phyloP scores from a whole-genome alignment of 2,329 filamentous ascomycete genomes.

The Ascochyta clinopodiicola region DNA sequence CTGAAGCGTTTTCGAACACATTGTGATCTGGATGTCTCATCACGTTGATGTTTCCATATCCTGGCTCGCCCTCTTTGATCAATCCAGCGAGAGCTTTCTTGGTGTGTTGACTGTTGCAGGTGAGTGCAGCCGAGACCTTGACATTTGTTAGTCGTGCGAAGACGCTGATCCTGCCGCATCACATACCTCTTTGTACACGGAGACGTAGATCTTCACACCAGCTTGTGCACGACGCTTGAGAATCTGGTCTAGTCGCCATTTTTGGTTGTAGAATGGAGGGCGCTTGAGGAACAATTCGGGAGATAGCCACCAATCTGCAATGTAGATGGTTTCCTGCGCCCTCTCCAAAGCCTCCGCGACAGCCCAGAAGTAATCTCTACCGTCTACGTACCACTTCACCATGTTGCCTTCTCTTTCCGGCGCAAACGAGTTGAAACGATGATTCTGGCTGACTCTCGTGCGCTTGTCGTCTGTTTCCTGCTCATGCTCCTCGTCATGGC shows the following conservation, averaged over 20 bases:
- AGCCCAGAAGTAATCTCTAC: slow-evolving; percentile 91
- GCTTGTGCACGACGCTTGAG: slow-evolving; percentile 88
- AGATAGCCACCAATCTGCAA: slow-evolving; percentile 96
- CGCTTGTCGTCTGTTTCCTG: slow-evolving; percentile 82
- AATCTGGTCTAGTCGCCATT: slow-evolving; percentile 85
- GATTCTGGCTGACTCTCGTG: slow-evolving; percentile 70
- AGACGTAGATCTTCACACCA: slow-evolving; percentile 92
- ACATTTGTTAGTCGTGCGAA: slow-evolving; percentile 8
- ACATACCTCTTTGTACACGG: slow-evolving; percentile 83
- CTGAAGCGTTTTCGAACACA: slow-evolving; percentile 87
- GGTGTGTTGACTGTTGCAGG: slow-evolving; percentile 91
- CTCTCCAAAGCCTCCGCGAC: slow-evolving; percentile 89
- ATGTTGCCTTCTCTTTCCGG: slow-evolving; percentile 84
- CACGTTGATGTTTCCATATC: slow-evolving; percentile 85
- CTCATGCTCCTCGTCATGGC: slow-evolving; percentile 94
- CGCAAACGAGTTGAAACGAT: slow-evolving; percentile 90
- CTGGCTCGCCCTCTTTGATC: slow-evolving; percentile 80
- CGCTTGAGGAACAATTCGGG: slow-evolving; percentile 86
- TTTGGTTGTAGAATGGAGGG: slow-evolving; percentile 80
- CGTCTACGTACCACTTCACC: slow-evolving; percentile 97
- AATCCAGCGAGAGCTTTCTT: slow-evolving; percentile 84
- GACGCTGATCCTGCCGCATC: too few relatives aligned
- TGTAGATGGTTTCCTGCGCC: slow-evolving; percentile 93
- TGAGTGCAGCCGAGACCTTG: slow-evolving; percentile 61
- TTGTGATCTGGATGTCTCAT: slow-evolving; percentile 97